These are phyloP conservation scores for Protomyces inundatus DNA, from an alignment of 1,139 yeast species.

Conservation along the genomic window DNA sequence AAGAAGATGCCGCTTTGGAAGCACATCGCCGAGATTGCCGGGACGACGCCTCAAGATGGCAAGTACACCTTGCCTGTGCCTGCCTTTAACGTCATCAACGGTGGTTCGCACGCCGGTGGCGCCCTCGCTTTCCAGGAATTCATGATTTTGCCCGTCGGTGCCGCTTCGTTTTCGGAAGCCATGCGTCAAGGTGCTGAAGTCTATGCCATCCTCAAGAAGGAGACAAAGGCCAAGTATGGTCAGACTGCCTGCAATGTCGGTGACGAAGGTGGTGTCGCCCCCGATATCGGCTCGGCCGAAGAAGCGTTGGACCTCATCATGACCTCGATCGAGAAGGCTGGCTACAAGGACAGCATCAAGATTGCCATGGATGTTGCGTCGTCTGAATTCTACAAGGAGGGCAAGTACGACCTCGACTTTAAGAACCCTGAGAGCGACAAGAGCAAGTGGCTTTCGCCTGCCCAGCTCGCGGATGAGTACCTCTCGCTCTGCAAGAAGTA, in stretches of 20 bases:
- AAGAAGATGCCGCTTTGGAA: conserved; percentile 75
- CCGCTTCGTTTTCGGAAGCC: conserved; percentile 83
- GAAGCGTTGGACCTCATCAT: conserved; percentile 92
- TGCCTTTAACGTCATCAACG: conserved; percentile 84
- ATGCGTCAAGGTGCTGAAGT: conserved; percentile 94
- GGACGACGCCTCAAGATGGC: conserved; percentile 45
- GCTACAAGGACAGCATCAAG: conserved; percentile 82
- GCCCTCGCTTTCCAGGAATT: conserved; percentile 96
- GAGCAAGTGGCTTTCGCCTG: conserved; percentile 83
- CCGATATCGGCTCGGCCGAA: conserved; percentile 83
- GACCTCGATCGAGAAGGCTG: conserved; percentile 81
- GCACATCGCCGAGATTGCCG: conserved; percentile 71
- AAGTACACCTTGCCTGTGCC: conserved; percentile 44
- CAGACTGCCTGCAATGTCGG: conserved; percentile 98
- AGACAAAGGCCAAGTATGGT: conserved; percentile 90
- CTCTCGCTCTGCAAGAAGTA: conserved; percentile 69
- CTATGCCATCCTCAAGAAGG: conserved; percentile 86
- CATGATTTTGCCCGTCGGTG: conserved; percentile 93
- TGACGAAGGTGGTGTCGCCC: conserved; percentile 99
- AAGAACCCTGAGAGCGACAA: conserved; percentile 88
- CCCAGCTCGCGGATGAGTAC: conserved; percentile 79
- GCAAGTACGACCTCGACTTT: conserved; percentile 93
- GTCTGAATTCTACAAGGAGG: conserved; percentile 93
- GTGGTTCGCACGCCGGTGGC: conserved; percentile 99
- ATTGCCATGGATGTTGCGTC: conserved; percentile 95